Conservation (phyloP, 2,329 filamentous ascomycete genomes). For the Cercospora zeae-maydis region DNA sequence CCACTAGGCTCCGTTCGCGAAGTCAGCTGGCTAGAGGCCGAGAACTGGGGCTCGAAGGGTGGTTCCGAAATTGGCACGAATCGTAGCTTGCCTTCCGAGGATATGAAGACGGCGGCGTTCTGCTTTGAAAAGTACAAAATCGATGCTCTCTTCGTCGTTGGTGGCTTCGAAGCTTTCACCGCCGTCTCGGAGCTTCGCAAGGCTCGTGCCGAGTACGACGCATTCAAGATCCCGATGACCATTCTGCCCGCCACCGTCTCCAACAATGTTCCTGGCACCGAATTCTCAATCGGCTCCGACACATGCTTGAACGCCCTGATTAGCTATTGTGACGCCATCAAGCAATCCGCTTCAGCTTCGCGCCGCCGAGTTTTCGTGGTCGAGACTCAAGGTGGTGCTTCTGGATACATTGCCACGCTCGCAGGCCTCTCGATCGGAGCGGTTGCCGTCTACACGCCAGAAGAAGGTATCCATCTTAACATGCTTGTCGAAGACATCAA, state of each 20-base stretch:
- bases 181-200: constrained; percentile 82
- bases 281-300: constrained; percentile 94
- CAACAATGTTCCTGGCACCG: constrained; percentile 96
- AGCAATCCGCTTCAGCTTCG: constrained; percentile 91
- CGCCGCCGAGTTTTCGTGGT: constrained; percentile 94
- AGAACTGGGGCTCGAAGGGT: constrained; percentile 92
- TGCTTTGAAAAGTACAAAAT: constrained; percentile 84
- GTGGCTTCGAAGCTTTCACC: constrained; percentile 95
- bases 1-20: constrained; percentile 78
- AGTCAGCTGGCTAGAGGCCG: constrained; percentile 89
- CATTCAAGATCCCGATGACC: constrained; percentile 87
- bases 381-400: constrained; percentile 92
- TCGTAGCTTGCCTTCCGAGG: constrained; percentile 83
- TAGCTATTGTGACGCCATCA: constrained; percentile 93
- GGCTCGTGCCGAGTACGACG: constrained; percentile 71
- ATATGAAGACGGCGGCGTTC: constrained; percentile 76
- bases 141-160: constrained; percentile 81
- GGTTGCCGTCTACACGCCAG: constrained; percentile 89
- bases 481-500: constrained; percentile 90
- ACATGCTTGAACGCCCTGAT: constrained; percentile 95
- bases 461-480: constrained; percentile 89
- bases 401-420: constrained; percentile 87
- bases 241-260: constrained; percentile 95
- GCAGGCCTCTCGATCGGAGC: constrained; percentile 90
- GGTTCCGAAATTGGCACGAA: constrained; percentile 98